Base-by-base conservation (phyloP, 2,329 filamentous ascomycete genomes). In the Pseudodiploospora longispora region DNA sequence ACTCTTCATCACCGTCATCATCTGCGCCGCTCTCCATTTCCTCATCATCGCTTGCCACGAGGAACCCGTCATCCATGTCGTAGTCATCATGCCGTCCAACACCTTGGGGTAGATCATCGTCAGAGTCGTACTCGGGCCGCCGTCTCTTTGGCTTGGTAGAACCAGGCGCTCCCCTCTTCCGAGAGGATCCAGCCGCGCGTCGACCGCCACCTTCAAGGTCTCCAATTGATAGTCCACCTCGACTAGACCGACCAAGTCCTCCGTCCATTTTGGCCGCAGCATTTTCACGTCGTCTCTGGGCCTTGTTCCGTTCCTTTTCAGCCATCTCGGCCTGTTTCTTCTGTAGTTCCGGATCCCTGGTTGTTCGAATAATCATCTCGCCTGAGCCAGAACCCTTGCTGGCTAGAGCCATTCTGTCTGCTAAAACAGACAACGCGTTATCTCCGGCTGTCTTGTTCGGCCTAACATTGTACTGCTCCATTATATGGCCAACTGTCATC, bases 61-160 rank as follows among this genome's bases (percentile, higher is more conserved):
- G 76, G 59, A 91, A 91, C 46, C 83, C 86, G 56, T 91, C 86
- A 31, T 84, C 84, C 58, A 83, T 75, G 50, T 90, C 85, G 58
- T 91, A 91, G 51, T 87, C 83, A 52, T 90, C 83, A 47, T 83
- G 75, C 42, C 78, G 76, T 30, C 74, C 74, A 38, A 69, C 70
- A 30, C 79, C 77, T 33, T 76, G 74, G 10, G 79, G 78, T 32
- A 82, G 70, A 47, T 86, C 84, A 52, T 87, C 84, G 54, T 89
- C 86, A 6, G 87, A 87, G 55, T 90, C 85, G 48, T 87, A 85
- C 53, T 86, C 85, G 47, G 73, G 69, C 34, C 73, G 70, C 30
- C 72, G 70, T 55, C 72, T 70, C 64, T 76, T 78, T 38, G 68
- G 63, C 50, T 75, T 75, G 30, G 66, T 62, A 9, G 65, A 62